Evolutionary conservation across 805 yeast genomes (phyloP).

Genomic region (Lachancea dasiensis): DNA sequence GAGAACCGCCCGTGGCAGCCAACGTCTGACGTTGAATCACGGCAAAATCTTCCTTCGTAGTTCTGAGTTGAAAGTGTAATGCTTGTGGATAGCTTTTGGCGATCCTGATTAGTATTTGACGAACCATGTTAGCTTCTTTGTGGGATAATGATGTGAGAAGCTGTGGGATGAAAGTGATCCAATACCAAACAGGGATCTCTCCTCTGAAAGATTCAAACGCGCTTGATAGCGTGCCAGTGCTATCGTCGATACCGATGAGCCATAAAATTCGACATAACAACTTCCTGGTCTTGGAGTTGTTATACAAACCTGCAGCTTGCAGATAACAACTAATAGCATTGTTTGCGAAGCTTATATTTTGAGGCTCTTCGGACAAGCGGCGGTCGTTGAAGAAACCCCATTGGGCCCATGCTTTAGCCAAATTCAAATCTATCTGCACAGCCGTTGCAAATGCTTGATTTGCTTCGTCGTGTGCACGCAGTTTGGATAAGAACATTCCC

Average conservation of each 20-base stretch:
- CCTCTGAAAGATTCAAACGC: constrained; percentile 92
- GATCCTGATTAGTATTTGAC: constrained; percentile 80
- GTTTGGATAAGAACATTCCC: constrained; percentile 94
- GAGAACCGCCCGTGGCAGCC: constrained; percentile 39
- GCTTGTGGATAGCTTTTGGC: constrained; percentile 98
- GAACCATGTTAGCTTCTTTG: constrained; percentile 82
- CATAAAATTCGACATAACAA: constrained; percentile 84
- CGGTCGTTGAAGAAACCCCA: constrained; percentile 97
- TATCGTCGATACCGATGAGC: constrained; percentile 88
- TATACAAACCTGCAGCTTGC: constrained; percentile 96
- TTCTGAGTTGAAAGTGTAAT: constrained; percentile 88
- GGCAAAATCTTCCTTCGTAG: constrained; percentile 90
- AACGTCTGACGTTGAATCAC: constrained; percentile 74
- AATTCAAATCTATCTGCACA: constrained; percentile 86
- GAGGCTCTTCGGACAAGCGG: constrained; percentile 76
- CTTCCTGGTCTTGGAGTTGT: constrained; percentile 84
- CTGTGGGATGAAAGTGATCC: constrained; percentile 97
- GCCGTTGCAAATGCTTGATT: constrained; percentile 98
- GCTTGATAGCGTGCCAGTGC: constrained; percentile 68
- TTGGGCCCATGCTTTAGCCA: constrained; percentile 99
- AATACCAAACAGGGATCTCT: constrained; percentile 98
- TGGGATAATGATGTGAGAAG: constrained; percentile 83
- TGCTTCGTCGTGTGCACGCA: constrained; percentile 89
- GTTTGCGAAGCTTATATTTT: constrained; percentile 76
- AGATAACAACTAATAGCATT: constrained; percentile 93